These are phyloP conservation scores for Gaertneriomyces semiglobifer DNA, from an alignment of 192 early-diverging fungal genomes.

Conservation along the genomic window DNA sequence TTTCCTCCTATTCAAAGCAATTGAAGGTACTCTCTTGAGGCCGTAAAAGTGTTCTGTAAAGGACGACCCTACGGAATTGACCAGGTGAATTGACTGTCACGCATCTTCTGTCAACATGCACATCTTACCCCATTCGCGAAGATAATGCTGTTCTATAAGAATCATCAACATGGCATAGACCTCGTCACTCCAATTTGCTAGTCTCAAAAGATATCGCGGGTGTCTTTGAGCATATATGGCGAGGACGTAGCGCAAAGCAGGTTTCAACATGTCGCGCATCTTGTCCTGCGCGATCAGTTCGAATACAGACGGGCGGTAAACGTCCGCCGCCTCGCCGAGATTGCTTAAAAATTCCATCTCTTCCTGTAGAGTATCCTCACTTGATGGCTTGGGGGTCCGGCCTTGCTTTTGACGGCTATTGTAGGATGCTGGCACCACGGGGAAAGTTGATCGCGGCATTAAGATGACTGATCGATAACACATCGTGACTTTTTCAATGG, in stretches of 20 bases:
- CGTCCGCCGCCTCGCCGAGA: conserved; percentile 60
- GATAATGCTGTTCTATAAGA: conserved; percentile 77
- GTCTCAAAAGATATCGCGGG: conserved; percentile 69
- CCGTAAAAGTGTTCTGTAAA: conserved; percentile 96
- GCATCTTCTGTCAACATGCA: not conserved
- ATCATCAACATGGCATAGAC: conserved; percentile 75
- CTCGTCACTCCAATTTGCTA: conserved; percentile 81
- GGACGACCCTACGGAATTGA: conserved; percentile 53
- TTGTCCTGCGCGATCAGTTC: conserved; percentile 85
- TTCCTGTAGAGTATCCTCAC: no score
- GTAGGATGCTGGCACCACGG: no score
- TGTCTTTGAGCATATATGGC: conserved; percentile 87
- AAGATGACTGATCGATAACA: no score
- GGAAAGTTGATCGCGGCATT: no score
- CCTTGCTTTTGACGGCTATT: no score
- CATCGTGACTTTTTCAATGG: no score
- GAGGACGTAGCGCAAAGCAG: conserved; percentile 78
- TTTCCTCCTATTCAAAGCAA: not conserved
- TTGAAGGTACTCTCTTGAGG: conserved; percentile 62
- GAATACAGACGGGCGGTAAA: conserved; percentile 81
- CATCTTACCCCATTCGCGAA: conserved; percentile 69
- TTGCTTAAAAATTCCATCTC: conserved; percentile 52
- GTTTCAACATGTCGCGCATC: conserved; percentile 76
- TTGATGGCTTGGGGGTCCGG: no score
- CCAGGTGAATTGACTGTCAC: no score